Evolutionary conservation across 2,329 filamentous ascomycete species (phyloP), one percentile per base, ranked within the genome.

Genomic region (Cladosporium sp.): DNA sequence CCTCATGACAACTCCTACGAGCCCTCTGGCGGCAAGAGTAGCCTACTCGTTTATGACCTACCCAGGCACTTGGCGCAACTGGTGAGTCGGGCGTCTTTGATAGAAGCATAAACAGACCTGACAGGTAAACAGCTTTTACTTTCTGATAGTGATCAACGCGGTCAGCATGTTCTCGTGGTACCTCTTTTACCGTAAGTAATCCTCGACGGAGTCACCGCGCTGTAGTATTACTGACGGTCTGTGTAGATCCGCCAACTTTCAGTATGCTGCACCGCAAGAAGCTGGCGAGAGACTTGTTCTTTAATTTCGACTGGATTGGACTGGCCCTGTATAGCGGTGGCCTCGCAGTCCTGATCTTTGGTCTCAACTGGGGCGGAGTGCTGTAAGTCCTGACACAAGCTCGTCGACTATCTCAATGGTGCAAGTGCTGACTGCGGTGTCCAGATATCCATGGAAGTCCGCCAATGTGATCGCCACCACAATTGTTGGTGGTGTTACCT

Each of bases 61-160:
- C 27, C 55, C 57, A 4, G 53, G 55, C 4, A 43, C 43, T 30
- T 59, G 59, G 59, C 53, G 57, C 22, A 59, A 59, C 41, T 48
- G 35, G 43, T 48, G 2, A 40, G 35, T 2, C 9, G 2, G 7
- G 15, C 11, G 3, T 13, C 2, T 20, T 39, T n/a, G 7, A 12
- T 6, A 4, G 9, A 6, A 19, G 11, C 7, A n/a, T 13, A 2
- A 4, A 27, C 22, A 27, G 22, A 4, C 9, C 22, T 27, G 22
- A 27, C 22, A 9, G 4, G 22, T 9, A 27, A 27, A 27, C 27
- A 55, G 55, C 52, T 62, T 57, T 43, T 62, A 58, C 38, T 59
- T 62, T 40, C 43, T 59, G 2, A 58, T 57, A 22, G 58, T 64
- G 1, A 62, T 69, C 50, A 70, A 69, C 25, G 63, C 62, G n/a